These are phyloP conservation scores for Theobroma cacao DNA, from an alignment of 345 rosid species.

Conservation along the genomic window DNA sequence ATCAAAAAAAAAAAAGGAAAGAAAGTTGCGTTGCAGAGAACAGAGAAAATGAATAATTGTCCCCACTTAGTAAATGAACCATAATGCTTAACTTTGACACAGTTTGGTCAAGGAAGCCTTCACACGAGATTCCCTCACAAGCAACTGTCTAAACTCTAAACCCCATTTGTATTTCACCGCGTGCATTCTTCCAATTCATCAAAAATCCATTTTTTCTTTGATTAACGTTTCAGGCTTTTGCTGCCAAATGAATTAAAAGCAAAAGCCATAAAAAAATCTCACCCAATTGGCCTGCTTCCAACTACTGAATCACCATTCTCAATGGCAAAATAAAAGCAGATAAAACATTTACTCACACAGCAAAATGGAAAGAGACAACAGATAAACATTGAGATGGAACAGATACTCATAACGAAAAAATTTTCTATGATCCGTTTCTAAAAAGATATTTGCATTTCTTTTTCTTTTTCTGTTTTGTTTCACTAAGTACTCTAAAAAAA, in stretches of 20 bases:
- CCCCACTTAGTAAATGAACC: constrained; percentile 6
- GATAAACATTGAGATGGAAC: background rate
- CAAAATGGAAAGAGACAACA: background rate
- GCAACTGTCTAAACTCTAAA: background rate
- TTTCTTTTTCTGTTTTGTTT: background rate
- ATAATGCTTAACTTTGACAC: constrained; percentile 10
- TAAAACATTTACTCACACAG: background rate
- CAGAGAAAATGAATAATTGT: background rate
- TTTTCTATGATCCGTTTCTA: constrained; percentile 10
- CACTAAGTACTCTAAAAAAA: background rate
- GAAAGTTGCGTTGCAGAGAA: background rate
- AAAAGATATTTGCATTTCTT: constrained; percentile 7
- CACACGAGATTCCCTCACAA: background rate
- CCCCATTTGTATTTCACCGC: background rate
- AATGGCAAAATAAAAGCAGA: background rate
- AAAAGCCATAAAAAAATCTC: background rate
- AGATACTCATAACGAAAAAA: background rate
- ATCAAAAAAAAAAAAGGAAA: background rate
- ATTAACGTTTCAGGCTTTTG: background rate
- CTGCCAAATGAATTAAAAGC: background rate
- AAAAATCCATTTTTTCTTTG: background rate
- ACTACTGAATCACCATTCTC: background rate
- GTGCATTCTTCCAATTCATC: background rate
- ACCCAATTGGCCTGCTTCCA: background rate
- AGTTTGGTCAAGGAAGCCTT: background rate